These are phyloP conservation scores for Nemania sp. DNA, from an alignment of 2,329 filamentous ascomycete species.

Conservation along the genomic window DNA sequence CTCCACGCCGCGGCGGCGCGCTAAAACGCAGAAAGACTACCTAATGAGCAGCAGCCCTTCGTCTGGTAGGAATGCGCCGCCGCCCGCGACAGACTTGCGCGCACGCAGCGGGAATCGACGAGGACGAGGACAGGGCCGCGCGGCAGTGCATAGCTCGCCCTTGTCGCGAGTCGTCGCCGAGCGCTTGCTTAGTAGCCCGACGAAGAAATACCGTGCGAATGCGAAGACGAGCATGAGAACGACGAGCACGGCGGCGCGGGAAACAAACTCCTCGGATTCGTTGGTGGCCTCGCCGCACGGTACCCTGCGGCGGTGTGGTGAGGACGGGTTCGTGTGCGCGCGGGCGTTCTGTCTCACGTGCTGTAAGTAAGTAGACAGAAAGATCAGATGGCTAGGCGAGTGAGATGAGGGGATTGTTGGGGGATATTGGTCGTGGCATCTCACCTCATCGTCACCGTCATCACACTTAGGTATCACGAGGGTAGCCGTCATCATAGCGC, in stretches of 20 bases:
- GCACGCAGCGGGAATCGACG: conserved; percentile 6
- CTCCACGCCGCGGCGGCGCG: conserved; percentile 22
- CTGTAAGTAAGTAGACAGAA: conserved; percentile 38
- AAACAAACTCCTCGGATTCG: too few species aligned
- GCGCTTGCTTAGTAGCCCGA: conserved; percentile 28
- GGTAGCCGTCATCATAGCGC: too few species aligned
- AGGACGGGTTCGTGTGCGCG: conserved; percentile 58
- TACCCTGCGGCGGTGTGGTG: conserved; percentile 48
- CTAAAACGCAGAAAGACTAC: conserved; percentile 14
- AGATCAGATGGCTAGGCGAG: too few species aligned
- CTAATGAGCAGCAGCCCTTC: conserved; percentile 7
- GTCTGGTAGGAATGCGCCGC: conserved; percentile 9
- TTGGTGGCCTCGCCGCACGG: conserved; percentile 18
- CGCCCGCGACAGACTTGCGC: conserved; percentile 33
- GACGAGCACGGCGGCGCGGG: too few species aligned
- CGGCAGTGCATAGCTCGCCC: conserved; percentile 34
- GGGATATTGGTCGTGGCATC: too few species aligned
- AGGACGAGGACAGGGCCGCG: conserved; percentile 10
- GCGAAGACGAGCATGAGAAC: conserved; percentile 24
- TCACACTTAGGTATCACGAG: too few species aligned
- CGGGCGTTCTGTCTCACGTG: conserved; percentile 65
- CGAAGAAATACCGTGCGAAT: conserved; percentile 28
- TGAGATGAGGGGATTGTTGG: too few species aligned
- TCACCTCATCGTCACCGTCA: too few species aligned
- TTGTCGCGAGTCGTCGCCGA: conserved; percentile 31